These are phyloP conservation scores for Fereydounia khargensis DNA, from an alignment of 1,284 basidiomycete species.

Conservation along the genomic window DNA sequence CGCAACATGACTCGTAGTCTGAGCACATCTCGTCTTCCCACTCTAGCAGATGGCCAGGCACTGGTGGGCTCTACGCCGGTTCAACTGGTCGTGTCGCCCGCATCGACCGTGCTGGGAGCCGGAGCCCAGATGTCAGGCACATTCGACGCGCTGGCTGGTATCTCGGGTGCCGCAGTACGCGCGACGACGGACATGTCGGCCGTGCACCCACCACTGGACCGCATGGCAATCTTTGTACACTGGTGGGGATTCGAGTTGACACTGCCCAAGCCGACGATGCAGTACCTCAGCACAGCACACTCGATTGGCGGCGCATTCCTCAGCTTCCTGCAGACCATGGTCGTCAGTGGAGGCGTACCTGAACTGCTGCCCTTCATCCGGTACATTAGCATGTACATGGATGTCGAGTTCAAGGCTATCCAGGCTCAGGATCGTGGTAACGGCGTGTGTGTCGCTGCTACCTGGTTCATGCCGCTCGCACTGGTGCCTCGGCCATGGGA, in stretches of 20 bases:
- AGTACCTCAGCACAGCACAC: slow-evolving; percentile 44
- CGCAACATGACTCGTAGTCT: slow-evolving; percentile 17
- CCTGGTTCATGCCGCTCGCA: slow-evolving; percentile 45
- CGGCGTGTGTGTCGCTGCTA: slow-evolving; percentile 44
- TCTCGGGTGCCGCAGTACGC: slow-evolving; percentile 31
- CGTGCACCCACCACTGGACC: slow-evolving; percentile 42
- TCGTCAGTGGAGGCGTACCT: slow-evolving; percentile 38
- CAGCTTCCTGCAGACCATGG: slow-evolving; percentile 46
- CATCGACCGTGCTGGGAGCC: slow-evolving; percentile 7
- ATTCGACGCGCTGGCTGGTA: slow-evolving; percentile 36
- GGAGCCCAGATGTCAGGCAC: slow-evolving; percentile 30
- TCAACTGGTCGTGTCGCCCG: slow-evolving; percentile 32
- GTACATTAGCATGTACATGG: slow-evolving; percentile 47
- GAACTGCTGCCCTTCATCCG: slow-evolving; percentile 49
- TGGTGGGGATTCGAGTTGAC: slow-evolving; percentile 55
- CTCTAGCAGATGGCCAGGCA: slow-evolving; percentile 15
- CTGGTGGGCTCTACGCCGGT: slow-evolving; percentile 30
- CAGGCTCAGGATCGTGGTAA: slow-evolving; percentile 37
- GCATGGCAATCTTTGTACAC: slow-evolving; percentile 49
- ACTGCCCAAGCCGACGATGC: slow-evolving; percentile 40
- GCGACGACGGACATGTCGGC: slow-evolving; percentile 21
- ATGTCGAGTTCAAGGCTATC: slow-evolving; percentile 49
- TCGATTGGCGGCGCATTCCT: slow-evolving; percentile 43
- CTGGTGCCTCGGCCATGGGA: slow-evolving; percentile 36
- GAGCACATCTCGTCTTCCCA: slow-evolving; percentile 14